Conservation (phyloP, 805 yeast species). For the Metschnikowia noctiluminum region DNA sequence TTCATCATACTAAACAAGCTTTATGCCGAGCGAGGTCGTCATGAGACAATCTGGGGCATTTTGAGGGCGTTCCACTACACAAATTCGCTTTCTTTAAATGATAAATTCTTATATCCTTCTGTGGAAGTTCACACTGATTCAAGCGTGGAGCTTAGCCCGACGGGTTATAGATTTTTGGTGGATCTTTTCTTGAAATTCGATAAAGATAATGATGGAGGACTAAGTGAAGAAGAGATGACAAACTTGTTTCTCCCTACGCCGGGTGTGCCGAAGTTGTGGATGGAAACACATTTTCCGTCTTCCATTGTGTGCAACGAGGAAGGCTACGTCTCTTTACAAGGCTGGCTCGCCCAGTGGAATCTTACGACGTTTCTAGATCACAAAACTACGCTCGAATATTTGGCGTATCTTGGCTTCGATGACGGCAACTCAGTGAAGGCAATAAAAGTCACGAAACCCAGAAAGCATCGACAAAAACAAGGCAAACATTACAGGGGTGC, state of each 20-base stretch:
- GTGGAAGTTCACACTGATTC: constrained; percentile 70
- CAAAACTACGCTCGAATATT: constrained; percentile 77
- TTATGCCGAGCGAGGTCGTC: constrained; percentile 88
- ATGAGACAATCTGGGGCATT: constrained; percentile 97
- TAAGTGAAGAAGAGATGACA: constrained; percentile 67
- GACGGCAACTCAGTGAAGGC: constrained; percentile 41
- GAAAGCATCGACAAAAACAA: constrained; percentile 67
- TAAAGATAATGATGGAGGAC: constrained; percentile 94
- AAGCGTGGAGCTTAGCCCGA: constrained; percentile 88
- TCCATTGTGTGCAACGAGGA: constrained; percentile 87
- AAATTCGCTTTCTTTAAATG: constrained; percentile 82
- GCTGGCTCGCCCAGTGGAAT: constrained; percentile 99
- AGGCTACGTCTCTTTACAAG: constrained; percentile 89
- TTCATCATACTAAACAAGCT: constrained; percentile 74
- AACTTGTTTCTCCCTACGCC: constrained; percentile 85
- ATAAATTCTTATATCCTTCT: constrained; percentile 73
- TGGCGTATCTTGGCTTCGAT: constrained; percentile 89
- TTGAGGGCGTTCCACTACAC: constrained; percentile 86
- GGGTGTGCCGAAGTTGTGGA: constrained; percentile 87
- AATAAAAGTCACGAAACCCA: constrained; percentile 75
- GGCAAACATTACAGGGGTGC: constrained; percentile 60
- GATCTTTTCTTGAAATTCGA: constrained; percentile 87
- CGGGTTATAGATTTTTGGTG: constrained; percentile 87
- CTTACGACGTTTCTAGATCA: constrained; percentile 89
- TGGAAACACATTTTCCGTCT: constrained; percentile 76